phyloP scores from a whole-genome alignment of 1,284 basidiomycete species.

The Leccinum pachyderme region DNA sequence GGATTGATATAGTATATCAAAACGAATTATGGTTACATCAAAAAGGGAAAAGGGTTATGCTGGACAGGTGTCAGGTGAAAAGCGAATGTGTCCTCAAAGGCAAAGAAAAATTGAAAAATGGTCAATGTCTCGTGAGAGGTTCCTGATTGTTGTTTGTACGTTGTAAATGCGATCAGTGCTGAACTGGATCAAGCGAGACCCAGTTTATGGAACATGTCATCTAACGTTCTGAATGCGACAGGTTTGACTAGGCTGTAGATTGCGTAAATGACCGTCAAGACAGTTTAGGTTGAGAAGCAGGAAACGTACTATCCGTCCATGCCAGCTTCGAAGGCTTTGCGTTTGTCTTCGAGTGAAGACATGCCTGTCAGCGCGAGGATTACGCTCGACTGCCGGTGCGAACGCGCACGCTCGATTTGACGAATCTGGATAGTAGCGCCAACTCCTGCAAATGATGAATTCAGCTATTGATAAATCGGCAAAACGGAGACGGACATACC shows the following conservation, averaged over 20 bases:
- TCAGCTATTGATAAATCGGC: neutral
- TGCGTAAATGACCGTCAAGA: constrained; percentile 2
- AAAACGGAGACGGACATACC: constrained; percentile 41
- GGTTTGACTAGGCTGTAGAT: constrained; percentile 79
- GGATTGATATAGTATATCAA: constrained; percentile 13
- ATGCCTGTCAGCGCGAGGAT: constrained; percentile 92
- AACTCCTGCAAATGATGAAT: constrained; percentile 49
- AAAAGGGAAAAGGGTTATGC: constrained; percentile 2
- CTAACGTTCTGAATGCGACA: constrained; percentile 86
- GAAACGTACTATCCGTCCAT: constrained; percentile 89
- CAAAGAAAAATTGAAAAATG: constrained; percentile 2
- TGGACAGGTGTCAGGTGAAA: neutral
- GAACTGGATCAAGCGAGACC: constrained; percentile 49
- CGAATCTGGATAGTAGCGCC: constrained; percentile 85
- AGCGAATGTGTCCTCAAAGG: neutral
- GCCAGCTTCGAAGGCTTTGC: constrained; percentile 86
- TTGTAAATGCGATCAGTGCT: constrained; percentile 11
- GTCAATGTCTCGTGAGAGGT: constrained; percentile 17
- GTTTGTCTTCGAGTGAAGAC: constrained; percentile 90
- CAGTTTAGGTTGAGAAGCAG: neutral
- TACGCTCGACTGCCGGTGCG: constrained; percentile 44
- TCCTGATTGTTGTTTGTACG: constrained; percentile 11
- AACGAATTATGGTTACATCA: constrained; percentile 3
- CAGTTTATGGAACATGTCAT: constrained; percentile 79
- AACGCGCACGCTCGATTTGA: constrained; percentile 63